Conservation (phyloP, 768 basidiomycete genomes). For the Amanita muscaria region DNA sequence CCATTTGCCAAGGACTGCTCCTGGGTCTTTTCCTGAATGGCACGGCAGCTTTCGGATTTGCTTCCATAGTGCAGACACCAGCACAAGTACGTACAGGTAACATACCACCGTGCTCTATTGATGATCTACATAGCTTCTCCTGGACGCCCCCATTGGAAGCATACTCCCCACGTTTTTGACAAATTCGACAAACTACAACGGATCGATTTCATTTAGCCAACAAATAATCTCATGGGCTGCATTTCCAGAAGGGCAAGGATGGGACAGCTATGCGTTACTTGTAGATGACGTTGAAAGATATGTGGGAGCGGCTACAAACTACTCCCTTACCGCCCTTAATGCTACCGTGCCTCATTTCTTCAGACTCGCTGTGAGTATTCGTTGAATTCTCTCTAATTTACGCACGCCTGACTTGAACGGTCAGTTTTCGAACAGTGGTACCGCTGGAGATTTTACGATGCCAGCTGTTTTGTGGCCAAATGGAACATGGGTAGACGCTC, state of each 20-base stretch:
- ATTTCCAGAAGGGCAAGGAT: constrained; percentile 38
- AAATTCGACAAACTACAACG: constrained; percentile 59
- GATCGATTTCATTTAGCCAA: constrained; percentile 41
- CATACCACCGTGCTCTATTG: constrained; percentile 9
- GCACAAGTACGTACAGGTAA: constrained; percentile 42
- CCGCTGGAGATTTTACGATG: constrained; percentile 71
- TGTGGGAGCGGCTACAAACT: constrained; percentile 61
- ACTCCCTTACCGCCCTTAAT: constrained; percentile 56
- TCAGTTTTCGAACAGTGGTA: constrained; percentile 40
- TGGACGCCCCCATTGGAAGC: constrained; percentile 65
- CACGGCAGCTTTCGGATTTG: constrained; percentile 72
- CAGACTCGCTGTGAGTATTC: constrained; percentile 58
- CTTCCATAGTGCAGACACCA: constrained; percentile 68
- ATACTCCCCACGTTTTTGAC: constrained; percentile 65
- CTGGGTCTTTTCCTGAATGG: constrained; percentile 80
- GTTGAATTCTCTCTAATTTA: constrained; percentile 4
- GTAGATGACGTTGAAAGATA: constrained; percentile 85
- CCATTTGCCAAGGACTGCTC: constrained; percentile 73
- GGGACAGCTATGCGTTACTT: constrained; percentile 72
- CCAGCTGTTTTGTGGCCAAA: constrained; percentile 70
- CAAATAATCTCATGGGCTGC: constrained; percentile 52
- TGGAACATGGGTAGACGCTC: constrained; percentile 73
- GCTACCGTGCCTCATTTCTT: constrained; percentile 65
- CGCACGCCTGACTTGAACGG: background rate
- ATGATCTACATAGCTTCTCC: constrained; percentile 42